Evolutionary conservation across 2,329 filamentous ascomycete genomes (phyloP), one percentile per base, ranked within the genome.

Genomic region (Xylariales sp.): DNA sequence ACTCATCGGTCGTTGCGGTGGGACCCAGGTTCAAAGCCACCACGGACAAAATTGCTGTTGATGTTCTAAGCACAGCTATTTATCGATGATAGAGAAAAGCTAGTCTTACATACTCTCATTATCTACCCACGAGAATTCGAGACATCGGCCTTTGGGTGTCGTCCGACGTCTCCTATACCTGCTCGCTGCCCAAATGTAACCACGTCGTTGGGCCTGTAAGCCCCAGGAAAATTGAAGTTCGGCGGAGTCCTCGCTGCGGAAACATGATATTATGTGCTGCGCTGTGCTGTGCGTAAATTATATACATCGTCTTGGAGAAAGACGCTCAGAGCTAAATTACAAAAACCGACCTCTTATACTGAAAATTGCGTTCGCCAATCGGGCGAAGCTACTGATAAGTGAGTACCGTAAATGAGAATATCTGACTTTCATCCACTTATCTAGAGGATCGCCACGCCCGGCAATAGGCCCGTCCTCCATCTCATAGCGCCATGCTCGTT

Each of bases 401-500:
- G 28, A 32, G 18, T 14, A 34, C 28, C n/a, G n/a, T 3, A 32
- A 46, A 9, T 32, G 16, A 54, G 2, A 8, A 28, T 48, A 62
- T n/a, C 41, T 18, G 1, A 8, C 28, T 16, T 49, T 48, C 12
- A 36, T 46, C 12, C 23, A 23, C 23, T 23, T 23, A 23, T 23
- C 18, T 28, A 74, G 0, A 76, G 71, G 41, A 76, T 72, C 28
- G 75, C 68, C 41, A 75, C 73, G 1, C 71, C 74, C 12, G 75
- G 75, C 56, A 76, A 60, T 16, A 76, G 70, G 0, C 71, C 73
- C 10, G 72, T 75, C 53, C 77, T 65, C 78, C 78, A 80, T 16
- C 65, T 73, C 76, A 76, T 76, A 7, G 76, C 75, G 6, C 72
- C 70, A 30, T 77, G 65, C 55, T 75, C 62, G 52, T 80, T 79